Conservation (phyloP, 2,329 filamentous ascomycete species). For the Fusarium luffae region DNA sequence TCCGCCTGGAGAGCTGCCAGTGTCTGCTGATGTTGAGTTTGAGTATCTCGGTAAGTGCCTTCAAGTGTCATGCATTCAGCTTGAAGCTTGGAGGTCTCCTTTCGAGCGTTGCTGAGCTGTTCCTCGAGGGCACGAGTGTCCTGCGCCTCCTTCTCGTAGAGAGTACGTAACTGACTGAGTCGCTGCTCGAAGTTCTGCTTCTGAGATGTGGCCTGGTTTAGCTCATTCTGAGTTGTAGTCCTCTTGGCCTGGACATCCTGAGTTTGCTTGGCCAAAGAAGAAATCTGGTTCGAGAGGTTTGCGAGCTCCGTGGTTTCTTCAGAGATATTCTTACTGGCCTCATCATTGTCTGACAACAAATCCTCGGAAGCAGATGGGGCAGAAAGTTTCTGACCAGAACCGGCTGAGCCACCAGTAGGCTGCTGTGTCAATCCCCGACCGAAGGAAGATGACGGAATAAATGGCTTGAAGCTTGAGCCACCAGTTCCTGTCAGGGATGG, state of each 20-base stretch:
- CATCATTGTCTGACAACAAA: conserved; percentile 89
- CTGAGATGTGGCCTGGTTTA: conserved; percentile 83
- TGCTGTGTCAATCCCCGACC: conserved; percentile 84
- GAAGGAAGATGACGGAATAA: conserved; percentile 91
- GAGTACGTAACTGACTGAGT: conserved; percentile 82
- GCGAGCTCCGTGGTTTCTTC: conserved; percentile 92
- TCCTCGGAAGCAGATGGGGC: conserved; percentile 75
- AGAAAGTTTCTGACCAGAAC: conserved; percentile 47
- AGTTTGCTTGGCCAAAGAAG: conserved; percentile 91
- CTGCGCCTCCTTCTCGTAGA: conserved; percentile 94
- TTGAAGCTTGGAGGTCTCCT: conserved; percentile 86
- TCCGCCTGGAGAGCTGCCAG: conserved; percentile 81
- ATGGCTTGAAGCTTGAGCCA: conserved; percentile 79
- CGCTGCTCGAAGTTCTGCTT: conserved; percentile 94
- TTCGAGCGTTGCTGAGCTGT: conserved; percentile 78
- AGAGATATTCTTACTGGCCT: conserved; percentile 87
- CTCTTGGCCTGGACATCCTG: conserved; percentile 90
- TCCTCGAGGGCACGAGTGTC: conserved; percentile 87
- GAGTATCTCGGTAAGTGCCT: conserved; percentile 81
- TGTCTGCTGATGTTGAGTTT: conserved; percentile 83
- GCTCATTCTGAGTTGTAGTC: conserved; percentile 79
- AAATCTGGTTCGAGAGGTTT: conserved; percentile 95
- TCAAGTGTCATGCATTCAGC: conserved; percentile 87
- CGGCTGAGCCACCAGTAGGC: conserved; percentile 72
- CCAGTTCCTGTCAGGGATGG: conserved; percentile 57